Evolutionary conservation across 192 early-diverging fungal genomes (phyloP), one percentile per base, ranked within the genome.

Genomic region (Podila verticillata): DNA sequence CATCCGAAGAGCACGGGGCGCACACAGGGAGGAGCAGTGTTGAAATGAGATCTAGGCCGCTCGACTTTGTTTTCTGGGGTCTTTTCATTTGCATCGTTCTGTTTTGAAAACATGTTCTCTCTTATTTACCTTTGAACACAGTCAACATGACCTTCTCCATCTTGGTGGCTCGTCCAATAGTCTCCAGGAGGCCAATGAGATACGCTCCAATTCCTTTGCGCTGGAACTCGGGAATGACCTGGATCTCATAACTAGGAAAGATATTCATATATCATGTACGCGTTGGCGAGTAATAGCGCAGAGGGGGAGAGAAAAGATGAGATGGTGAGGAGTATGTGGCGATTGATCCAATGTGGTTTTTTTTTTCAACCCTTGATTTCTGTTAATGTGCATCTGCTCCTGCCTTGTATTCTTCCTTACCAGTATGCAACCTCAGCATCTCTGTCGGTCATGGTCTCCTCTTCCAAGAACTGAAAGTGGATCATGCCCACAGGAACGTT

Each of bases 101-200:
- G 13, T 39, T 49, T 22, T 1, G 9, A 1, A 24, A 30, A 26
- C 10, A n/a, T 35, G 20, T 9, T 9, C 8, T 22, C 29, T 6
- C 24, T 64, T 44, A 15, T 44, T 44, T 83, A 88, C 87, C 84
- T 86, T 91, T 91, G 69, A 92, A 93, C 22, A 90, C 90, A 0
- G 91, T 92, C 58, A 93, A 68, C 90, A 93, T 90, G 12, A 85
- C 78, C 68, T 91, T 92, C 5, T 85, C 83, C 89, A 93, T 89
- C 12, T 72, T 48, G 69, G 85, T 86, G 26, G 65, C 32, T 28
- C 36, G 44, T 17, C 91, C 92, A 70, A 91, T 81, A 9, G 77
- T 57, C 69, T 89, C 86, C 13, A 90, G 31, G 0, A 90, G 65
- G 9, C 71, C 17, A 81, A 93, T 90, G 26, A 93, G 61, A 58